Percentiles rank a stretch among this genome's conserved stretches.
Evolutionary conservation across 2,329 filamentous ascomycete genomes (phyloP).

Genomic region (Hymenoscyphus infarciens): DNA sequence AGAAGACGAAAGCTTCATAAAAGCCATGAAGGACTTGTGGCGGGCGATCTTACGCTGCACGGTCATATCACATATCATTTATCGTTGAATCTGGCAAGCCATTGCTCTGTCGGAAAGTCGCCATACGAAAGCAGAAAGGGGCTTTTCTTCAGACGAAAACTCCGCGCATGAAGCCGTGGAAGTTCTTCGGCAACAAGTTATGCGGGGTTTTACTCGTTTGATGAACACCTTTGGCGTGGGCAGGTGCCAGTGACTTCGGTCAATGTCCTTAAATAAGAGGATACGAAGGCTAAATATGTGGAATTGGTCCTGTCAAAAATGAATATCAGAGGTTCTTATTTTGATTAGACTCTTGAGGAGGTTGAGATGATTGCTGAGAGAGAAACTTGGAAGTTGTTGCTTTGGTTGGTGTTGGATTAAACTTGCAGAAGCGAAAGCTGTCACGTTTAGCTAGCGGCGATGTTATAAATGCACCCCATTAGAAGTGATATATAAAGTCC

Average conservation of each 20-base stretch:
- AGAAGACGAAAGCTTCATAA: background rate
- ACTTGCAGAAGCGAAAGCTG: background rate
- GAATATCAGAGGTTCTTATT: background rate
- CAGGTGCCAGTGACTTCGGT: background rate
- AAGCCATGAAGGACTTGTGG: background rate
- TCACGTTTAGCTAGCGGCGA: background rate
- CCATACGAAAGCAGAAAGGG: too few relatives aligned
- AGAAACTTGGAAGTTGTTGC: background rate
- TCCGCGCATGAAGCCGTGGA: background rate
- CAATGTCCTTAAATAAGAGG: background rate
- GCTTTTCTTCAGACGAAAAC: background rate
- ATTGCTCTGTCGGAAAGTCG: background rate
- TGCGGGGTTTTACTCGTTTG: background rate
- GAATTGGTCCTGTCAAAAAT: background rate
- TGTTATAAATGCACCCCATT: background rate
- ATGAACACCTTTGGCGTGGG: background rate
- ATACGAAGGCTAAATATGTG: background rate
- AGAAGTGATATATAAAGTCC: background rate
- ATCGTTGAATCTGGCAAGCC: background rate
- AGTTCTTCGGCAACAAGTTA: background rate
- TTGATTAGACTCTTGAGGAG: background rate
- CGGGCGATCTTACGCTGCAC: background rate
- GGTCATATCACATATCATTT: background rate
- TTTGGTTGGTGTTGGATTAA: background rate
- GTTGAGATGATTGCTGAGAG: background rate